Conservation (phyloP, 257 asterid species). For the Petunia axillaris region DNA sequence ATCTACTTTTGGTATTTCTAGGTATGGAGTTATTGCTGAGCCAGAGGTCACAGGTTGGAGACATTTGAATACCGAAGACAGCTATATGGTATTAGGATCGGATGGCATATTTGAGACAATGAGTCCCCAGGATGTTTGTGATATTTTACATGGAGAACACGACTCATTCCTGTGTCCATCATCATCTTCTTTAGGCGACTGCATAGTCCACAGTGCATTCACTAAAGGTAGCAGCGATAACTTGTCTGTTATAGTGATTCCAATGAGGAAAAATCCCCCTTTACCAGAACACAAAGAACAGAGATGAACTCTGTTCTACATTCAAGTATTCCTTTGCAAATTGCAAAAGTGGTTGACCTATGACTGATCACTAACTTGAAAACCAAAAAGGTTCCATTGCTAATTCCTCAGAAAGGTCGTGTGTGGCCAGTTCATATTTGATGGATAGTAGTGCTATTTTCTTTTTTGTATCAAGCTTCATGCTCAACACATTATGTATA, state of each 20-base stretch:
- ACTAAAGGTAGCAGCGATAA: conserved; percentile 69
- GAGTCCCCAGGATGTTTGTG: conserved; percentile 61
- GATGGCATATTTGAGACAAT: conserved; percentile 74
- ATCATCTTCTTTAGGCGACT: conserved; percentile 49
- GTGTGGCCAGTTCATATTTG: too few relatives aligned
- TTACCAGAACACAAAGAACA: neutral
- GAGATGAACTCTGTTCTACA: neutral
- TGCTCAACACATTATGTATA: too few relatives aligned
- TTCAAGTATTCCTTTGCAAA: neutral
- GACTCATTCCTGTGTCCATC: conserved; percentile 32
- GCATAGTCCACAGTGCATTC: conserved; percentile 49
- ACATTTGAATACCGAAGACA: conserved; percentile 40
- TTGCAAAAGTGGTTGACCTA: neutral
- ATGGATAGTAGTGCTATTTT: too few relatives aligned
- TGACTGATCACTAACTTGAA: neutral
- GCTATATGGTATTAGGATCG: conserved; percentile 61
- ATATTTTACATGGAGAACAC: conserved; percentile 30
- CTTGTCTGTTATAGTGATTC: conserved; percentile 63
- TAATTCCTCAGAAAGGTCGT: too few relatives aligned
- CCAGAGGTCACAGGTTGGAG: conserved; percentile 69
- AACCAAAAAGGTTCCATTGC: too few relatives aligned
- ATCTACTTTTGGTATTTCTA: conserved; percentile 25
- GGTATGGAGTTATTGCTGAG: conserved; percentile 70
- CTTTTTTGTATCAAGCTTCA: too few relatives aligned
- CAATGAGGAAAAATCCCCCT: conserved; percentile 7